These are phyloP conservation scores for Aspergillus proliferans DNA, from an alignment of 2,329 filamentous ascomycete species.

Conservation along the genomic window DNA sequence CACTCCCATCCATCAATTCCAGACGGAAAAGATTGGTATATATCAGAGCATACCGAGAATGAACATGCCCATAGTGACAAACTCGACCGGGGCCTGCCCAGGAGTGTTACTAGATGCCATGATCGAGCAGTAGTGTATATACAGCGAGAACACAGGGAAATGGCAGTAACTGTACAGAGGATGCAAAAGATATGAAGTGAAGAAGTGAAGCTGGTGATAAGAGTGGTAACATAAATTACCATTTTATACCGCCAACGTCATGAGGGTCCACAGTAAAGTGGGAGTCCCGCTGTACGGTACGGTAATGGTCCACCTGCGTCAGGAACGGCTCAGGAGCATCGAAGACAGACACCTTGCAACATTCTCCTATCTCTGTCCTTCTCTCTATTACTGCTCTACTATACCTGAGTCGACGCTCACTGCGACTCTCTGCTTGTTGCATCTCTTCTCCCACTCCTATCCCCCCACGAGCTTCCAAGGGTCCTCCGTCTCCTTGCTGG, in stretches of 20 bases:
- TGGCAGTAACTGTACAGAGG: neutral
- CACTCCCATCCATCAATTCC: slow-evolving; percentile 2
- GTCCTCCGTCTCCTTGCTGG: slow-evolving; percentile 8
- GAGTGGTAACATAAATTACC: slow-evolving; percentile 4
- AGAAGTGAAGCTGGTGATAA: neutral
- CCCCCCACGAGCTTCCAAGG: neutral
- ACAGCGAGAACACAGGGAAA: neutral
- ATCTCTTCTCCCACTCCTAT: neutral
- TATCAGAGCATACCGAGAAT: slow-evolving; percentile 48
- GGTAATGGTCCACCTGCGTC: slow-evolving; percentile 16
- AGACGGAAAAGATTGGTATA: neutral
- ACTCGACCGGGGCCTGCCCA: slow-evolving; percentile 39
- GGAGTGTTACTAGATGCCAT: slow-evolving; percentile 13
- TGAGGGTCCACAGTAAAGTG: neutral
- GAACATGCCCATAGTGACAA: slow-evolving; percentile 59
- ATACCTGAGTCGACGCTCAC: too few relatives aligned
- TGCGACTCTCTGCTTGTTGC: neutral
- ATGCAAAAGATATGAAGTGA: slow-evolving; percentile 1
- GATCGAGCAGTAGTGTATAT: slow-evolving; percentile 1
- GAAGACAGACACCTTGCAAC: slow-evolving; percentile 11
- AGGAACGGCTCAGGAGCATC: slow-evolving; percentile 19
- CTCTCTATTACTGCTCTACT: neutral
- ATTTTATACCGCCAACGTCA: slow-evolving; percentile 15
- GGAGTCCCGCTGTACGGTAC: slow-evolving; percentile 11
- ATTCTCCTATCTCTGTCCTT: neutral